These are phyloP conservation scores for Plasmodium adleri DNA, from an alignment of 169 alveolate genomes.

Conservation along the genomic window DNA sequence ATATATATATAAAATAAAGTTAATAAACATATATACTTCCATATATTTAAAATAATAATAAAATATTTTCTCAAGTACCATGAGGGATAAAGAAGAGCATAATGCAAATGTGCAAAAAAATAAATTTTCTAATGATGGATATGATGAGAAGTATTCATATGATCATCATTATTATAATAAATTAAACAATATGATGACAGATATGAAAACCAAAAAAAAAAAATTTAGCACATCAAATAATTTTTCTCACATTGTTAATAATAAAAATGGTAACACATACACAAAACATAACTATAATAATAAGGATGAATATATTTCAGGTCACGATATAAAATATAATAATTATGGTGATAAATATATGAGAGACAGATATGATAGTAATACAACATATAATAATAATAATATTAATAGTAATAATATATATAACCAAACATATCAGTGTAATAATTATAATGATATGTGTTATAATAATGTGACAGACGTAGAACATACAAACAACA, in stretches of 20 bases:
- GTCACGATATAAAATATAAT: background rate
- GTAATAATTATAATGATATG: background rate
- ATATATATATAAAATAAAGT: too few species aligned
- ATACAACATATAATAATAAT: background rate
- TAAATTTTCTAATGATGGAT: too few species aligned
- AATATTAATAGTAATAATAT: background rate
- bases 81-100: too few species aligned
- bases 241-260: background rate
- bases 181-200: too few species aligned
- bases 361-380: background rate
- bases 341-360: background rate
- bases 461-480: background rate
- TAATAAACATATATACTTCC: too few species aligned
- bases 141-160: too few species aligned
- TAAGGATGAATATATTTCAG: background rate
- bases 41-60: too few species aligned
- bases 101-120: too few species aligned
- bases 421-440: background rate
- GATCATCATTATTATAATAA: too few species aligned
- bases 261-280: background rate
- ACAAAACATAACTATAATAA: constrained; percentile 6
- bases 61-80: too few species aligned
- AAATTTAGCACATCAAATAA: too few species aligned
- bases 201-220: too few species aligned
- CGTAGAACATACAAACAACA: background rate